Evolutionary conservation across 192 early-diverging fungal genomes (phyloP).

Genomic region (Backusella morwellensis): DNA sequence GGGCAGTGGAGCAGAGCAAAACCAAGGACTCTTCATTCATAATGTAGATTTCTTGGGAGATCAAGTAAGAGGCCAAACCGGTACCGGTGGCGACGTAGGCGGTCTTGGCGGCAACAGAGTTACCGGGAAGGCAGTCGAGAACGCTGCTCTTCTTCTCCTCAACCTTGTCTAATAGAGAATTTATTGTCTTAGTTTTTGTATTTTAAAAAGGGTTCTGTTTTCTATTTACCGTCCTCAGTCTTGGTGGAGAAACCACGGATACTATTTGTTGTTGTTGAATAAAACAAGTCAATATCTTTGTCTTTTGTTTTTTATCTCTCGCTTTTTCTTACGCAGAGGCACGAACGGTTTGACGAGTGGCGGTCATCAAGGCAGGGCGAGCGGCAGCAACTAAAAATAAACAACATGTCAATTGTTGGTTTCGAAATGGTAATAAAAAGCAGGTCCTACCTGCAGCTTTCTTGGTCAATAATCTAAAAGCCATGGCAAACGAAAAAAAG

Average conservation of each 20-base stretch:
- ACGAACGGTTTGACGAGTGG: slow-evolving; percentile 27
- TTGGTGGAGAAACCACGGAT: slow-evolving; percentile 25
- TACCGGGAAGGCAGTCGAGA: slow-evolving; percentile 90
- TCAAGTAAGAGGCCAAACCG: slow-evolving; percentile 81
- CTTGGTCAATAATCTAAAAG: slow-evolving; percentile 33
- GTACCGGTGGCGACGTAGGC: slow-evolving; percentile 79
- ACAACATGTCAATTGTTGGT: background rate
- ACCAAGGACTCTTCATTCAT: slow-evolving; percentile 92
- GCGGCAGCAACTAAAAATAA: slow-evolving; percentile 18
- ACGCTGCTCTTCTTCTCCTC: slow-evolving; percentile 83
- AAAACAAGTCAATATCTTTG: background rate
- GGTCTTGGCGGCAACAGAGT: slow-evolving; percentile 85
- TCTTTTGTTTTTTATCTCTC: background rate
- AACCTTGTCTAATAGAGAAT: slow-evolving; percentile 51
- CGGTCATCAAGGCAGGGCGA: slow-evolving; percentile 17
- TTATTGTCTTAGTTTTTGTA: background rate
- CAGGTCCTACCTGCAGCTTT: slow-evolving; percentile 22
- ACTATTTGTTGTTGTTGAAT: slow-evolving; percentile 1
- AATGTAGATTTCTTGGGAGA: slow-evolving; percentile 98
- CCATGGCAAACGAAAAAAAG: slow-evolving; percentile 16
- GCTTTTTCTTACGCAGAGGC: slow-evolving; percentile 10
- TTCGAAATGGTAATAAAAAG: background rate
- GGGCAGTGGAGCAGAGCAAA: slow-evolving; percentile 75
- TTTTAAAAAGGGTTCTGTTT: background rate
- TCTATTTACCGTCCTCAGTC: background rate